Base-by-base conservation (phyloP, 164 flowering plant genomes). In the Vitis rupestris region DNA sequence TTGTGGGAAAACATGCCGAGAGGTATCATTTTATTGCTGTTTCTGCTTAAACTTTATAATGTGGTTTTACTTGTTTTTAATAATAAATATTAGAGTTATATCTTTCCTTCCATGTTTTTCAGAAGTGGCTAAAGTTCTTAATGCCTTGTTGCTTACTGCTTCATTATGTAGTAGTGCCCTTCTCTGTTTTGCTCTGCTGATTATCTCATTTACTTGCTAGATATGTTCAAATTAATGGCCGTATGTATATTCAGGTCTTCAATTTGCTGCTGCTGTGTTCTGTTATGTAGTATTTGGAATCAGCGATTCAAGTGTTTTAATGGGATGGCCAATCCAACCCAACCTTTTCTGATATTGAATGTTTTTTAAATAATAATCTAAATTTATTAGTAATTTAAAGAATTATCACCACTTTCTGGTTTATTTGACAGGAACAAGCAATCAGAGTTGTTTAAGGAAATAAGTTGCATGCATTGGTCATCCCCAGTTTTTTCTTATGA, bases 1-100 rank as follows among this genome's bases (percentile, higher is more conserved):
- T 74, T 90, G 94, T 70, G 88, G 87, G 71, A 68, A 59, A 55
- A 76, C 67, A n/a, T 90, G 94, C 69, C 73, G 62, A 70, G 77
- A 86, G 91, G 94, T 89, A 73, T 60, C 37, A 4, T 64, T 56
- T 23, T 50, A 53, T 12, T 17, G 16, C 27, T 23, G 27, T 23
- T 10, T 55, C 69, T 66, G 16, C 10, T 12, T 50, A 51, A 7
- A 61, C 11, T 31, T 37, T 37, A 37, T 37, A 37, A 6, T 37
- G 44, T 37, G 44, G 44, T 37, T 3, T 37, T 37, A 37, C 44
- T 37, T 37, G 44, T 37, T 37, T 37, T 37, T 37, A 37, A 37
- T 37, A 37, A 0, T 3, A 37, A 37, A 37, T 37, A 37, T 3
- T 37, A 37, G 7, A 37, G 7, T 37, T 37, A 4, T 37, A 37